Base-by-base conservation (phyloP, 164 flowering plant species). In the Stephania yunnanensis region DNA sequence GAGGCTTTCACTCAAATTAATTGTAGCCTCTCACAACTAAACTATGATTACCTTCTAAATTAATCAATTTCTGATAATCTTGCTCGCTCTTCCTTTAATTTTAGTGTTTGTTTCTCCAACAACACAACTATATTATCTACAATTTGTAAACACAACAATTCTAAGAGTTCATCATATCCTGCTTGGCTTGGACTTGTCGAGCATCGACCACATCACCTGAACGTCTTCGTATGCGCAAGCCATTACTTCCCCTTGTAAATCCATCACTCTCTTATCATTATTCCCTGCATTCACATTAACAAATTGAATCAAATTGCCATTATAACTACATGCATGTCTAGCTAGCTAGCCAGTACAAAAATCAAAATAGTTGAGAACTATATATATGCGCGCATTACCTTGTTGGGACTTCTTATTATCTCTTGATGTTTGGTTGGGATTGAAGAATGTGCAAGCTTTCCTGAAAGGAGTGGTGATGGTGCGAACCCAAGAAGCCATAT, bases 161-260 rank as follows among this genome's bases (percentile, higher is more conserved):
- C 42, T 36, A 36, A 36, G 69, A 78, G 19, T 31, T 42, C 61
- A 77, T 36, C 81, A 79, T 20, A 81, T 30, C 46, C 82, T 55
- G 46, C 11, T 12, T 1, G 87, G 72, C 74, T 82, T 83, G 76
- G 94, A 84, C 80, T 86, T 87, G 85, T 89, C 89, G 3, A 90
- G 84, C 73, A 92, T 92, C 0, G 93, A 92, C 95, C 94, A 90
- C 94, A 92, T 92, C 69, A 92, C 95, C 65, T 86, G 92, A 29
- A 92, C 92, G 81, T 92, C 97, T 71, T 92, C 95, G 66, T 91
- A 92, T 5, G 76, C 85, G 69, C 95, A 92, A 9, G 97, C 95
- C 95, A 89, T 92, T 70, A 91, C 97, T 80, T 92, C 92, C 0
- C 91, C 95, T 0, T 91, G 97, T 13, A 90, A 83, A 78, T 82